A percentile compares a stretch with the other conserved stretches of the same genome.
Conservation (phyloP, 2,329 filamentous ascomycete species). For the Daldinia eschscholtzii region DNA sequence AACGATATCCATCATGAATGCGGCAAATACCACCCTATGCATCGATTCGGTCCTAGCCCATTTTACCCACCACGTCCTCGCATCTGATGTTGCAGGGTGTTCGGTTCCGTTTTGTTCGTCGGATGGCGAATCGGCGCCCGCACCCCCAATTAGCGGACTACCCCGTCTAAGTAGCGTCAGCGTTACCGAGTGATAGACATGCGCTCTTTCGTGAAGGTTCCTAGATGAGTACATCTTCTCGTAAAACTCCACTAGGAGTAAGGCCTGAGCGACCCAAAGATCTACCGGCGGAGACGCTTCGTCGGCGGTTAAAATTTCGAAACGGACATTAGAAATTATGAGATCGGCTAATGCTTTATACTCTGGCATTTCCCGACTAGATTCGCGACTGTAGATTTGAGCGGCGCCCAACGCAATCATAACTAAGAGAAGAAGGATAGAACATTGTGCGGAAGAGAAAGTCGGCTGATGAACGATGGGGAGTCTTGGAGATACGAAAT, state of each 20-base stretch:
- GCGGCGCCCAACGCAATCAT: conserved; percentile 89
- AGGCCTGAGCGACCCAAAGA: conserved; percentile 88
- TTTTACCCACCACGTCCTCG: conserved; percentile 77
- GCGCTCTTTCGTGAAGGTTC: conserved; percentile 84
- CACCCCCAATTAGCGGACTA: conserved; percentile 85
- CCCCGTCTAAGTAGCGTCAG: conserved; percentile 87
- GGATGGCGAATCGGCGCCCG: conserved; percentile 82
- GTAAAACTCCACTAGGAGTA: conserved; percentile 86
- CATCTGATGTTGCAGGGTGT: conserved; percentile 55
- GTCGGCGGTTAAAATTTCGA: conserved; percentile 84
- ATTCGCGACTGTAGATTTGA: conserved; percentile 76
- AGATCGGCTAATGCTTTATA: conserved; percentile 66
- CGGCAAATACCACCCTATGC: conserved; percentile 85
- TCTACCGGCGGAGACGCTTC: conserved; percentile 87
- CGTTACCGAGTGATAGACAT: conserved; percentile 90
- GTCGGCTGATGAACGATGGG: conserved; percentile 91
- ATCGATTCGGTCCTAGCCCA: conserved; percentile 94
- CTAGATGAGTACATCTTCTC: conserved; percentile 93
- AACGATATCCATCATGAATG: conserved; percentile 89
- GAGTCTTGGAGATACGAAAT: conserved; percentile 84
- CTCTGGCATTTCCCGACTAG: conserved; percentile 62
- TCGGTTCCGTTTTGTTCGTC: conserved; percentile 75
- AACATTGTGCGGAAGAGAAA: conserved; percentile 83
- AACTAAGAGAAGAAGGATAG: conserved; percentile 80
- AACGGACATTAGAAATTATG: conserved; percentile 79